Conservation (phyloP, 2,329 filamentous ascomycete species). For the Lasiodiplodia theobromae region DNA sequence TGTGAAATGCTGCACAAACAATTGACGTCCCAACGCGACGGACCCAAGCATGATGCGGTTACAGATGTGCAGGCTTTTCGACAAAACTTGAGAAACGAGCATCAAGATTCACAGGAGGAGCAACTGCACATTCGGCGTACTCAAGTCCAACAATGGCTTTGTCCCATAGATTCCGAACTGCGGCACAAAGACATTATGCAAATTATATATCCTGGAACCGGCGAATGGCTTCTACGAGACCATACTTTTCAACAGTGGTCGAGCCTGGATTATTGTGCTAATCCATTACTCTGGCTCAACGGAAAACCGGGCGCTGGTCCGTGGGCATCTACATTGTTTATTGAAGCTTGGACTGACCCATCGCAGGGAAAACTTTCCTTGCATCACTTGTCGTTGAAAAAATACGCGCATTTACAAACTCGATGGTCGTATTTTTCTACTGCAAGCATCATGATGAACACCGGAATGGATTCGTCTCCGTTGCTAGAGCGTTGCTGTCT, state of each 20-base stretch:
- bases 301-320: slow-evolving; percentile 52
- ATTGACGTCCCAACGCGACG: too few relatives aligned
- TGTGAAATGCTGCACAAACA: too few relatives aligned
- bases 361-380: slow-evolving; percentile 52
- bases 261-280: not conserved
- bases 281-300: slow-evolving; percentile 47
- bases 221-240: not conserved
- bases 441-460: slow-evolving; percentile 44
- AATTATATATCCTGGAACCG: not conserved
- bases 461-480: slow-evolving; percentile 38
- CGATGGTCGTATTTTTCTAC: slow-evolving; percentile 47
- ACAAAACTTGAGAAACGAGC: too few relatives aligned
- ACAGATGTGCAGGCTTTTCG: too few relatives aligned
- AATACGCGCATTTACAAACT: slow-evolving; percentile 35
- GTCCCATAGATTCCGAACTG: too few relatives aligned
- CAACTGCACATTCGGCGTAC: too few relatives aligned
- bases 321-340: not conserved
- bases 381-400: slow-evolving; percentile 50
- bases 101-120: too few relatives aligned
- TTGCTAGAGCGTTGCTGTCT: slow-evolving; percentile 44
- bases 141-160: too few relatives aligned
- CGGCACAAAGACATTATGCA: too few relatives aligned
- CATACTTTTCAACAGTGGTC: not conserved
- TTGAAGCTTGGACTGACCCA: not conserved
- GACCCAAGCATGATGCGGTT: too few relatives aligned